phyloP scores from a whole-genome alignment of 2,329 filamentous ascomycete species.

The Colletotrichum limetticola region DNA sequence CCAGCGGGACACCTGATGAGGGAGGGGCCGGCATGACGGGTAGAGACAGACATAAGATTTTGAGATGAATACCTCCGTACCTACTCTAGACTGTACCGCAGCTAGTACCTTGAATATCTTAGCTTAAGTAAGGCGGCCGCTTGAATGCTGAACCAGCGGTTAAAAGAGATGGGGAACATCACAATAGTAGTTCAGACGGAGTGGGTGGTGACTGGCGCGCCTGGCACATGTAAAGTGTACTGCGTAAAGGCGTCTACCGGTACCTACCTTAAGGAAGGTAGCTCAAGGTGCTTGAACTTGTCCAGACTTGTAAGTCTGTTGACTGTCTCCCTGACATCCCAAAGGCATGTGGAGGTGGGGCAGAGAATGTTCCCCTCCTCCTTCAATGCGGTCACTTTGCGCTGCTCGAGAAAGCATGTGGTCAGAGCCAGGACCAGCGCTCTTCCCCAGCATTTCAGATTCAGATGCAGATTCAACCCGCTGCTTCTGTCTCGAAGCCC shows the following conservation, averaged over 20 bases:
- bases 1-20: slow-evolving; percentile 15
- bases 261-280: too few species aligned
- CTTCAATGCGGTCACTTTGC: not conserved
- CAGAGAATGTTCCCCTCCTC: not conserved
- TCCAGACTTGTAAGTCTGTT: not conserved
- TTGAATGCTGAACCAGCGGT: not conserved
- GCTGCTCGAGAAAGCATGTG: slow-evolving; percentile 21
- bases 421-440: not conserved
- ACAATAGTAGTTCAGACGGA: not conserved
- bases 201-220: not conserved
- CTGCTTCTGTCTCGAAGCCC: not conserved
- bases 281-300: too few species aligned
- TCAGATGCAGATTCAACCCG: not conserved
- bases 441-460: not conserved
- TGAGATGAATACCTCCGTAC: not conserved
- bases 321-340: not conserved
- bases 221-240: slow-evolving; percentile 8
- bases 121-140: not conserved
- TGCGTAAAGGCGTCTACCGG: not conserved
- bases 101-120: not conserved
- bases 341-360: slow-evolving; percentile 1
- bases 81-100: not conserved
- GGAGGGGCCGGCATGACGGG: not conserved
- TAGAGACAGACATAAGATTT: slow-evolving; percentile 1
- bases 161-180: slow-evolving; percentile 17